These are phyloP conservation scores for Liquidambar formosana DNA, from an alignment of 164 flowering plant genomes.

Conservation along the genomic window DNA sequence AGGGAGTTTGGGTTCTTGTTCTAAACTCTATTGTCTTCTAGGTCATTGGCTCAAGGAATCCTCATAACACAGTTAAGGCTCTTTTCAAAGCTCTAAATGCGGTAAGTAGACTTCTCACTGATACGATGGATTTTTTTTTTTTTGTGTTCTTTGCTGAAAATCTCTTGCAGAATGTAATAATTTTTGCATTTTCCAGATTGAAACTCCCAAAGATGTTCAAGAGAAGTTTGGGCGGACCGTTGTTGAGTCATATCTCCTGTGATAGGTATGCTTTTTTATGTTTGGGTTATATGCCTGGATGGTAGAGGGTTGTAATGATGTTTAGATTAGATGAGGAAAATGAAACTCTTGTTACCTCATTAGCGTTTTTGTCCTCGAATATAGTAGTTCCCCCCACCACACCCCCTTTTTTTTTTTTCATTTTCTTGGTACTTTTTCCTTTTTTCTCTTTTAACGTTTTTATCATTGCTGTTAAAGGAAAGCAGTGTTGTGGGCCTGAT, in stretches of 20 bases:
- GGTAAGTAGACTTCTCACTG: slow-evolving; percentile 25
- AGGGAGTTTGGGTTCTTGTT: not conserved
- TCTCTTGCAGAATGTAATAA: not conserved
- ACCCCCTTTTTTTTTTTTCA: no score
- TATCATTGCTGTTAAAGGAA: no score
- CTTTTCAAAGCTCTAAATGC: slow-evolving; percentile 66
- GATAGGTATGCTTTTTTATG: slow-evolving; percentile 18
- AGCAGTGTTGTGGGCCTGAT: not conserved
- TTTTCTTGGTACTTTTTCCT: no score
- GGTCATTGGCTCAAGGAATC: slow-evolving; percentile 94
- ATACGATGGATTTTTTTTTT: not conserved
- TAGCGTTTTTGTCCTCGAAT: not conserved
- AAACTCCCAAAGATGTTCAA: slow-evolving; percentile 90
- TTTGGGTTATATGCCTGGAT: no score
- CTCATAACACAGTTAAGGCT: slow-evolving; percentile 87
- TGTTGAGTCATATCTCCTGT: slow-evolving; percentile 78
- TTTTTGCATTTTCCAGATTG: slow-evolving; percentile 50
- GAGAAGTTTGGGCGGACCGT: slow-evolving; percentile 93
- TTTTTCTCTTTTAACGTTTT: no score
- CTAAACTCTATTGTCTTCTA: slow-evolving; percentile 22
- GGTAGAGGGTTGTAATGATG: not conserved
- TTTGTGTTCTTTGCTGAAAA: not conserved
- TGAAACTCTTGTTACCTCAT: not conserved
- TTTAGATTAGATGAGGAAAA: not conserved
- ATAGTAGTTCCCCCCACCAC: no score